A percentile compares a stretch with the other conserved stretches of the same genome.
These are phyloP conservation scores for Lentinula boryana DNA, from an alignment of 768 basidiomycete species.

Conservation along the genomic window DNA sequence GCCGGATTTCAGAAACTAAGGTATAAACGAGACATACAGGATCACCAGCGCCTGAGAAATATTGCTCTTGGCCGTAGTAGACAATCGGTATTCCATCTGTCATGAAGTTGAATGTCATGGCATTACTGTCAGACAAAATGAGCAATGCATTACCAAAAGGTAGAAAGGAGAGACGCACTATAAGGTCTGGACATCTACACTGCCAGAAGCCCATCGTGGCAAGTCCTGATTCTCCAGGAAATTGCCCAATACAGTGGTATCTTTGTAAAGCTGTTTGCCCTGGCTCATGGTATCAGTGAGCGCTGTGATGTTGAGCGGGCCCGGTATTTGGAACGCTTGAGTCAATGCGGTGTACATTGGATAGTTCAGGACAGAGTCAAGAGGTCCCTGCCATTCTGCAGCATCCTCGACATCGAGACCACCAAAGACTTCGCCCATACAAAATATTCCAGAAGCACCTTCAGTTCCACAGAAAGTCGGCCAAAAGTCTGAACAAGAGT, in stretches of 20 bases:
- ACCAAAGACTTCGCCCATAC: slow-evolving; percentile 77
- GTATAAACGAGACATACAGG: slow-evolving; percentile 38
- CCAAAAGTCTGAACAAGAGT: slow-evolving; percentile 57
- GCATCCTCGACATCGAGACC: slow-evolving; percentile 42
- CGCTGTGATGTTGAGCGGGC: slow-evolving; percentile 54
- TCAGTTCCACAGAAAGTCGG: slow-evolving; percentile 66
- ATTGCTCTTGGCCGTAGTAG: slow-evolving; percentile 80
- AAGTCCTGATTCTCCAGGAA: slow-evolving; percentile 80
- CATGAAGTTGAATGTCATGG: slow-evolving; percentile 71
- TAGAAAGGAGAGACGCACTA: slow-evolving; percentile 34
- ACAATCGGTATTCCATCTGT: slow-evolving; percentile 80
- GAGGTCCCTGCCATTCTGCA: slow-evolving; percentile 56
- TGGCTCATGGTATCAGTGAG: slow-evolving; percentile 46
- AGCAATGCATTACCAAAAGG: background rate
- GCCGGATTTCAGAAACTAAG: background rate
- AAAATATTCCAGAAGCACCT: slow-evolving; percentile 77
- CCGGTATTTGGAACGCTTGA: slow-evolving; percentile 67
- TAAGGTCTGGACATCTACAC: slow-evolving; percentile 67
- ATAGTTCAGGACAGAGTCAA: slow-evolving; percentile 70
- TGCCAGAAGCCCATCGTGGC: slow-evolving; percentile 66
- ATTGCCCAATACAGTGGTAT: slow-evolving; percentile 46
- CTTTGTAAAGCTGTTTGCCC: slow-evolving; percentile 49
- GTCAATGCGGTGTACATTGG: slow-evolving; percentile 62
- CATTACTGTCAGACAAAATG: slow-evolving; percentile 40
- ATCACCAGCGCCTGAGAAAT: slow-evolving; percentile 56